phyloP scores from a whole-genome alignment of 345 rosid species.

The Citrus maxima region DNA sequence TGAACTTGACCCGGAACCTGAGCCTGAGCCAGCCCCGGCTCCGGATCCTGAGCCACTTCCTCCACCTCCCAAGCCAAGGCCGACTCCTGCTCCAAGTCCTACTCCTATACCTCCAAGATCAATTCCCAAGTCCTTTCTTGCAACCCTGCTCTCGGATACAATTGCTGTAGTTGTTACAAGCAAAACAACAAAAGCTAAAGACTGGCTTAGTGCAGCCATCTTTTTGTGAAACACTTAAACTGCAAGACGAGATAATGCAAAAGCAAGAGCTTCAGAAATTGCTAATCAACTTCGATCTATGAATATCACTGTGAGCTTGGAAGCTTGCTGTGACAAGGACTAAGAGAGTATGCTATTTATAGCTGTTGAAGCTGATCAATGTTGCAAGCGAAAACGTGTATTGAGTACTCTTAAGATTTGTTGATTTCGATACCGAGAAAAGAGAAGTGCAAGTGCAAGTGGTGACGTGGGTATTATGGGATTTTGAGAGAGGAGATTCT shows the following conservation, averaged over 20 bases:
- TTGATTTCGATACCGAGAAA: background rate
- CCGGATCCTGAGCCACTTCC: constrained; percentile 43
- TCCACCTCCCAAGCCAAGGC: constrained; percentile 38
- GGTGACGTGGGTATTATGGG: background rate
- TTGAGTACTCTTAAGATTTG: background rate
- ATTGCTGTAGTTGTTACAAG: constrained; percentile 19
- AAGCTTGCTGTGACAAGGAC: background rate
- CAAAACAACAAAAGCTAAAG: constrained; percentile 19
- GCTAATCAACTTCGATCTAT: background rate
- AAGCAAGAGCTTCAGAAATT: background rate
- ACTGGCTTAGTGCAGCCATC: constrained; percentile 7
- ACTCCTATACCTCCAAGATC: constrained; percentile 49
- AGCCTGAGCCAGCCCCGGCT: constrained; percentile 31
- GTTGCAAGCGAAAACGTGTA: background rate
- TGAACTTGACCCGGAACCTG: constrained; percentile 25
- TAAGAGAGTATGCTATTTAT: background rate
- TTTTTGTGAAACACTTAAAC: background rate
- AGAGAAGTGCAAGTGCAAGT: constrained; percentile 14
- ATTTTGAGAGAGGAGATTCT: background rate
- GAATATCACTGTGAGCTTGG: background rate
- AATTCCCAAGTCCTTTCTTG: constrained; percentile 49
- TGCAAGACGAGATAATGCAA: background rate
- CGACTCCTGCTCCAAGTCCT: constrained; percentile 40
- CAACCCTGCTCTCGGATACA: constrained; percentile 37
- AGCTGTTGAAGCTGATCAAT: background rate